Base-by-base conservation (phyloP, 768 basidiomycete genomes). In the Sutorius australiensis region DNA sequence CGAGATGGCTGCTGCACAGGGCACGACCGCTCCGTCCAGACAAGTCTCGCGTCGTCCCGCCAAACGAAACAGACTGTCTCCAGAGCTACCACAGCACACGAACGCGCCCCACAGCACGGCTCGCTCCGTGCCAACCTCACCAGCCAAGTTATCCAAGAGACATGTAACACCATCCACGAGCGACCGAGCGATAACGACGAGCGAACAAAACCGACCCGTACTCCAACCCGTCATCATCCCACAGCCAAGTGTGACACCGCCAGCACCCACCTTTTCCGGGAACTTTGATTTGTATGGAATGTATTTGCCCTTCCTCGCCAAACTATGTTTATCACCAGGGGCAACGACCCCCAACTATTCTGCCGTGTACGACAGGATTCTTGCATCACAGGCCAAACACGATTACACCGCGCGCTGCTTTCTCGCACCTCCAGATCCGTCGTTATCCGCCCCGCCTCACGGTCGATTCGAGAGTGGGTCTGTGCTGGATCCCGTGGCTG, bases 231-330 rank as follows among this genome's bases (percentile, higher is more conserved):
- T 51, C 1, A 17, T 56, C 13, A 31, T 53, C 10, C 31, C 45
- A 2, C 59, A 61, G 37, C 55, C 49, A 12, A 27, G 11, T 33
- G n/a, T 46, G n/a, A 13, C 55, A 31, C 40, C 51, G 3, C 53
- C 33, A n/a, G 17, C 45, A 11, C 62, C 61, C 3, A 40, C 45
- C 10, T 58, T 69, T 21, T 61, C 64, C 7, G 74, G 75, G 6
- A 74, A 67, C 38, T 74, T 75, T 39, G 75, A 75, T 60, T 40
- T 75, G 32, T 75, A 75, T 50, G 64, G 62, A 16, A 75, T 74
- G 73, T 64, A 67, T 37, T 58, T 76, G 21, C 68, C 72, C 2
- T 71, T 69, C 56, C 68, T 75, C 28, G 46, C 58, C 55, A 67
- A 65, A 21, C 62, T 67, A 37, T 75, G 68, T 57, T 48, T 66